Evolutionary conservation across 495 filamentous ascomycete species (phyloP).

Genomic region (Neurospora sp.): DNA sequence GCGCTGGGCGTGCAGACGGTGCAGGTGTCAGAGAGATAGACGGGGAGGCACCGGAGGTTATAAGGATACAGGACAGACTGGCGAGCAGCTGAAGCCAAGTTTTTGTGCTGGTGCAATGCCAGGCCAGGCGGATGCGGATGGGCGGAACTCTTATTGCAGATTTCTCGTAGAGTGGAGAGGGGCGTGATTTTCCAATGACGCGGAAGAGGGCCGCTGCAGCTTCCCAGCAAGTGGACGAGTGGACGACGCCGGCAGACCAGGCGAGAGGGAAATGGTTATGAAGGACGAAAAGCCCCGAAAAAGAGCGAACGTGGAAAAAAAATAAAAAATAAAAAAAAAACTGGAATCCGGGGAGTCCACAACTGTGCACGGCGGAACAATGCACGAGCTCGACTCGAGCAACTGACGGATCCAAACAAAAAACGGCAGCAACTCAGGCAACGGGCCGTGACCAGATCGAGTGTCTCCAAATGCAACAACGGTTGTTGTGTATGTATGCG

Average conservation of each 20-base stretch:
- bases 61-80: background rate
- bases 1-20: background rate
- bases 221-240: background rate
- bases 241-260: conserved; percentile 1
- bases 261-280: background rate
- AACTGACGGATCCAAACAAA: background rate
- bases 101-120: background rate
- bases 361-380: background rate
- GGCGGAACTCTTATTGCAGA: conserved; percentile 11
- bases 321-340: background rate
- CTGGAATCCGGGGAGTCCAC: background rate
- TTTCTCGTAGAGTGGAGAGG: conserved; percentile 20
- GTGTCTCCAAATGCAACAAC: background rate
- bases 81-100: background rate
- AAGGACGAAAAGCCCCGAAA: background rate
- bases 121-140: background rate
- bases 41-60: background rate
- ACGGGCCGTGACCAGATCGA: background rate
- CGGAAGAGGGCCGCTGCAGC: conserved; percentile 11
- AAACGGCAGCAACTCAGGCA: background rate
- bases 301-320: background rate
- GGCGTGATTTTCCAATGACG: conserved; percentile 25
- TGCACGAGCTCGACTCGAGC: background rate
- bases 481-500: background rate
- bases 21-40: background rate